Base-by-base conservation (phyloP, 176 grass and related monocot species). In the Eragrostis nindensis region DNA sequence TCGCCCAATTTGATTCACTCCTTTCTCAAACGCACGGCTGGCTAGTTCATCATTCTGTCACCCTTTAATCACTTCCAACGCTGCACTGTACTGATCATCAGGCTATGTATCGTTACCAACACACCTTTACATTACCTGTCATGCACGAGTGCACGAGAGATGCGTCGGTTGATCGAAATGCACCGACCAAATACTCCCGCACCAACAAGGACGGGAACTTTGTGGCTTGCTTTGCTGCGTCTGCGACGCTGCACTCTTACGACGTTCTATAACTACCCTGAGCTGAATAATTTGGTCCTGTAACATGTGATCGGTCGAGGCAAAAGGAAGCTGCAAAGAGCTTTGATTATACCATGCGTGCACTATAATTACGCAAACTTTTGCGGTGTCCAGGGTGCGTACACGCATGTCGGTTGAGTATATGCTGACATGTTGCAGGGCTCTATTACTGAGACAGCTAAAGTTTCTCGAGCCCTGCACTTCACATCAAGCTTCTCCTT, bases 291-390 rank as follows among this genome's bases (percentile, higher is more conserved):
- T 81, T 71, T 66, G 55, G 56, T 39, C 46, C 65, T 72, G 63
- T 40, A 4, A 27, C 82, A 89, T 89, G 83, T 86, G 87, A 70
- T 62, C 64, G 71, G 24, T 42, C 30, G n/a, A 55, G 8, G 8
- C 1, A 16, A 75, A 83, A 49, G 45, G 14, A 4, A 26, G 53
- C 16, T 71, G 47, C 57, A 72, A 76, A 62, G 46, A 24, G 14
- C 24, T 16, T n/a, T 29, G 21, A 88, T 66, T 25, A 40, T 57
- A 72, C 26, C 8, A 22, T 43, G 75, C 16, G 17, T 52, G 74
- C 11, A 59, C 9, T 46, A 47, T 38, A 39, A 39, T 81, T 63
- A 47, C 60, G 50, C 17, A 17, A 70, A 30, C 69, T 74, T 80
- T 62, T 43, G 44, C 8, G 43, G 10, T 68, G 61, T 44, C 62